Evolutionary conservation across 139 green algal species (phyloP), one percentile per base, ranked within the genome.

Genomic region (Chlamydomonas incerta): DNA sequence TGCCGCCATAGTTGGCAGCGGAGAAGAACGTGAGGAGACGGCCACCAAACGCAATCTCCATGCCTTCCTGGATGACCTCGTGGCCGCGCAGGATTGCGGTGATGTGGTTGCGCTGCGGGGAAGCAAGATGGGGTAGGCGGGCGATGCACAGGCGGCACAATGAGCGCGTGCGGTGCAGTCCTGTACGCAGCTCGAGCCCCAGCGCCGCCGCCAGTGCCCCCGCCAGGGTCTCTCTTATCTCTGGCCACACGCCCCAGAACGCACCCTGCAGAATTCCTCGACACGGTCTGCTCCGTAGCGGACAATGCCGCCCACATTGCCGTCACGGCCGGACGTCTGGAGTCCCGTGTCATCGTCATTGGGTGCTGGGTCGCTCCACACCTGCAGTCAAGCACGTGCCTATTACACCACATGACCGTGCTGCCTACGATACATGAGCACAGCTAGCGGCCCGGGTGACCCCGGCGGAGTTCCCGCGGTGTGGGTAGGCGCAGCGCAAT

Each of bases 21-120:
- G 62, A 72, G 62, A 83, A 83, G 76, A 83, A 72, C 3, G 76
- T 83, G 10, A 83, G 28, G 0, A 83, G 33, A 1, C 62, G 62
- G 28, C 76, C 76, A 29, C 62, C 62, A 28, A 73, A 73, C 0
- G 62, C 60, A 6, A 73, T 23, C 62, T 83, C 76, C 1, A 83
- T 13, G 10, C 76, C 76, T 29, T 83, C 62, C 6, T 60, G 37
- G 9, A 83, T 57, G 17, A 52, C 50, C 76, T 83, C 76, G 62
- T 83, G 76, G n/a, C 76, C 76, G 28, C 76, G 60, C 37, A 83
- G 29, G 37, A 83, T 73, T 11, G 62, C 35, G 37, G 41, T 73
- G 37, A 73, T 63, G 17, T 46, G 28, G 62, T 83, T 83, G 14
- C 17, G 24, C 74, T 82, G 74, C 58, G 47, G 4, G n/a, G n/a